phyloP scores from a whole-genome alignment of 2,329 filamentous ascomycete species.

The Coniochaeta prunicola region DNA sequence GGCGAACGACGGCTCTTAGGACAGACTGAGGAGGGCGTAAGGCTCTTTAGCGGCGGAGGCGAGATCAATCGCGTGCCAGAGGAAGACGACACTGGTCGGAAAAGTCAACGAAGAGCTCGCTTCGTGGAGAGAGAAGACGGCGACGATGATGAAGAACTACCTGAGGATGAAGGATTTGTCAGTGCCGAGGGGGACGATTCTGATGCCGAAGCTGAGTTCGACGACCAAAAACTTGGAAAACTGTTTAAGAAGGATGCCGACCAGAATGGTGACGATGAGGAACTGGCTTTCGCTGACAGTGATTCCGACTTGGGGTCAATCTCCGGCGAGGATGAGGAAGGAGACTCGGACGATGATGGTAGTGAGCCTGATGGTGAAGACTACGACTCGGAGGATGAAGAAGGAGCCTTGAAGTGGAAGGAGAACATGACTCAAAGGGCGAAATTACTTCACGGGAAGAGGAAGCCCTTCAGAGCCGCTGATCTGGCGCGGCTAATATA shows the following conservation, averaged over 20 bases:
- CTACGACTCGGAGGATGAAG: conserved; percentile 61
- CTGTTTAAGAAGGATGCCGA: conserved; percentile 49
- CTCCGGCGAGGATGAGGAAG: conserved; percentile 48
- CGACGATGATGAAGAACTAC: conserved; percentile 47
- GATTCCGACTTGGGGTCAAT: conserved; percentile 93
- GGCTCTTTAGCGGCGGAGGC: conserved; percentile 75
- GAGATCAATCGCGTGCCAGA: conserved; percentile 54
- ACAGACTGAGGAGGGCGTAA: conserved; percentile 72
- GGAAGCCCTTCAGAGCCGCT: conserved; percentile 65
- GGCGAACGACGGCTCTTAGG: conserved; percentile 75
- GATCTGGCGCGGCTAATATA: conserved; percentile 89
- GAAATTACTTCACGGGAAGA: conserved; percentile 60
- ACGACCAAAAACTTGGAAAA: conserved; percentile 52
- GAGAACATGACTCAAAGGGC: conserved; percentile 74
- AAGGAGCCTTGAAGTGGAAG: conserved; percentile 77
- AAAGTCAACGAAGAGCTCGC: conserved; percentile 49
- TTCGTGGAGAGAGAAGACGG: conserved; percentile 53
- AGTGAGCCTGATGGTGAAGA: conserved; percentile 50
- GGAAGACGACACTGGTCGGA: conserved; percentile 54
- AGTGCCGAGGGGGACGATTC: conserved; percentile 47
- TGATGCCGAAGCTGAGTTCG: conserved; percentile 49
- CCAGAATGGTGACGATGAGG: conserved; percentile 50
- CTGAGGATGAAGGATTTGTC: conserved; percentile 44
- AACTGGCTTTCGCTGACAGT: conserved; percentile 88
- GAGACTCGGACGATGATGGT: conserved; percentile 36